phyloP scores from a whole-genome alignment of 2,329 filamentous ascomycete species.

The Fusarium sp. region DNA sequence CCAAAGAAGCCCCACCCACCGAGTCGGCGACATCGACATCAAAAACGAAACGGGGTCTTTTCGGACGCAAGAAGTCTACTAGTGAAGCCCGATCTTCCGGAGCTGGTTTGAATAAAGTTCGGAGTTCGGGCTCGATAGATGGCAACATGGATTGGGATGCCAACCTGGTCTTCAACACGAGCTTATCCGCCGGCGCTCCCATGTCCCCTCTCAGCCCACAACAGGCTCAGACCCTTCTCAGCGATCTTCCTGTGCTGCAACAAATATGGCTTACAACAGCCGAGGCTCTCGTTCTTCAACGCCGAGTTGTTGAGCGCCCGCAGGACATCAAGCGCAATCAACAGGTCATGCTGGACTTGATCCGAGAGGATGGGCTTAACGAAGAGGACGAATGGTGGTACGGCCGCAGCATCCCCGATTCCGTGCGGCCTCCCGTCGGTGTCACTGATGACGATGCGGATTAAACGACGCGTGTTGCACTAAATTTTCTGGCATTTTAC shows the following conservation, averaged over 20 bases:
- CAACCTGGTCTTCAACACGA: slow-evolving; percentile 70
- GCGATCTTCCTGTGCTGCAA: slow-evolving; percentile 70
- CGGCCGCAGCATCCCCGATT: slow-evolving; percentile 67
- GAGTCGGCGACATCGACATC: slow-evolving; percentile 58
- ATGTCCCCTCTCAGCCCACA: slow-evolving; percentile 70
- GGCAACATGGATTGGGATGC: slow-evolving; percentile 51
- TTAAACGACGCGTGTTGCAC: slow-evolving; percentile 40
- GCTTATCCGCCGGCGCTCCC: slow-evolving; percentile 72
- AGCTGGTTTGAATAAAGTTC: slow-evolving; percentile 44
- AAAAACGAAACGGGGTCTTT: slow-evolving; percentile 67
- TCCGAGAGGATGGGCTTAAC: slow-evolving; percentile 71
- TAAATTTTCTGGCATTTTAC: slow-evolving; percentile 26
- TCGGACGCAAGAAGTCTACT: slow-evolving; percentile 72
- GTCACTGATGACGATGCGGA: slow-evolving; percentile 68
- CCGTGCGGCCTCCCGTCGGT: slow-evolving; percentile 65
- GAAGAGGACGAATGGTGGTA: slow-evolving; percentile 76
- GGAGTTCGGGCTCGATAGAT: slow-evolving; percentile 53
- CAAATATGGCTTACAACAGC: slow-evolving; percentile 75
- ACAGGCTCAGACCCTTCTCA: slow-evolving; percentile 64
- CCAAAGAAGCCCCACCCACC: slow-evolving; percentile 56
- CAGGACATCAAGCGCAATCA: slow-evolving; percentile 75
- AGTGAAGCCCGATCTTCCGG: slow-evolving; percentile 51
- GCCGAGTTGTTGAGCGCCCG: slow-evolving; percentile 70
- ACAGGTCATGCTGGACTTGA: slow-evolving; percentile 74
- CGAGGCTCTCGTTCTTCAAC: slow-evolving; percentile 72